Percentiles rank a stretch among this genome's conserved stretches.
Evolutionary conservation across 108 stramenopile genomes (phyloP).

Genomic region (Nitzschia sp.): DNA sequence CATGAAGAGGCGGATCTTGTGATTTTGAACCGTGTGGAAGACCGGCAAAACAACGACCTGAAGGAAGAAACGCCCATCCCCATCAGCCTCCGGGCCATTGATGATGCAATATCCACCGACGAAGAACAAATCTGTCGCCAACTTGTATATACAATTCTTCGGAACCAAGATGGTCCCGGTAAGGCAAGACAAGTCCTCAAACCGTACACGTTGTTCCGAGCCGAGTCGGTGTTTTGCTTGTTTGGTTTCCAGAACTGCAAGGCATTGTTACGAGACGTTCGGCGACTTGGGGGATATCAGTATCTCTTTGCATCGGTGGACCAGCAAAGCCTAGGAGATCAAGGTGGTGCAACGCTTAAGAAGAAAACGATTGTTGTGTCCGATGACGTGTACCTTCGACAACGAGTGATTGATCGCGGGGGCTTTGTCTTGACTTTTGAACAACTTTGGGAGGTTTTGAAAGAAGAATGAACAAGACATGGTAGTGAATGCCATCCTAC

Average conservation of each 20-base stretch:
- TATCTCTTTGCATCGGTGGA: background rate
- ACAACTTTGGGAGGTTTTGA: constrained; percentile 37
- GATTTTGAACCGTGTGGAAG: constrained; percentile 19
- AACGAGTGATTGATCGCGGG: constrained; percentile 28
- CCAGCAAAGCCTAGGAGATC: background rate
- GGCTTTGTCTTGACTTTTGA: constrained; percentile 42
- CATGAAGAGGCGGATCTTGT: constrained; percentile 31
- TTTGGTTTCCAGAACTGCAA: background rate
- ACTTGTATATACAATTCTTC: background rate
- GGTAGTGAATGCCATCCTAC: too few relatives aligned
- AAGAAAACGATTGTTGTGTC: constrained; percentile 29
- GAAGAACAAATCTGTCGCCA: background rate
- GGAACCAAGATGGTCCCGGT: constrained; percentile 29
- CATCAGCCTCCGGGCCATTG: background rate
- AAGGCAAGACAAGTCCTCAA: constrained; percentile 22
- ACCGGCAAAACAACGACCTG: constrained; percentile 2
- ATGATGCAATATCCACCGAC: background rate
- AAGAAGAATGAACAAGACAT: too few relatives aligned
- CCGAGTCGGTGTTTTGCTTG: constrained; percentile 27
- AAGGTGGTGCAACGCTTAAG: background rate
- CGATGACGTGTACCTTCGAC: constrained; percentile 38
- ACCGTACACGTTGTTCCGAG: constrained; percentile 19
- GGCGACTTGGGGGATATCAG: background rate
- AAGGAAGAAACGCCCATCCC: background rate
- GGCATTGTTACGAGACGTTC: background rate